phyloP scores from a whole-genome alignment of 2,329 filamentous ascomycete species.

The Trichoderma harzianum region DNA sequence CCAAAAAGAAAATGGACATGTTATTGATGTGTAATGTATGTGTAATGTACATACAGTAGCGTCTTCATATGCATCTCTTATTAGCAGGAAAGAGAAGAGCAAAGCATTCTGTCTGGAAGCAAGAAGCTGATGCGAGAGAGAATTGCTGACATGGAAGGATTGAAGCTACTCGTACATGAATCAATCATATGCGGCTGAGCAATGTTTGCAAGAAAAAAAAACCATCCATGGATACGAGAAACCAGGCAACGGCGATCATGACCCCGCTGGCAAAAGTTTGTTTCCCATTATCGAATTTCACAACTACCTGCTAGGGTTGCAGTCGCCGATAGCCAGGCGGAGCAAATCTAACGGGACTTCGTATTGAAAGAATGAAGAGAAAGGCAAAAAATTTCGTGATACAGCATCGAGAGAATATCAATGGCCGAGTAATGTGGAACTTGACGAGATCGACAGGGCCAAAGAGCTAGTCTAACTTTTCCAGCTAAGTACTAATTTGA shows the following conservation, averaged over 20 bases:
- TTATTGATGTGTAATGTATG: neutral
- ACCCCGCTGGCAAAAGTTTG: neutral
- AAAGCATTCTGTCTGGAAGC: neutral
- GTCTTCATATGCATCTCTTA: neutral
- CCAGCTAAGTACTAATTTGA: neutral
- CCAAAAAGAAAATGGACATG: neutral
- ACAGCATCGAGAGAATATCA: neutral
- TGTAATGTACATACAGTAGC: neutral
- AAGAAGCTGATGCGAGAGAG: neutral
- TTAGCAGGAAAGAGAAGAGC: neutral
- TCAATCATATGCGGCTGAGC: neutral
- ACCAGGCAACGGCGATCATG: neutral
- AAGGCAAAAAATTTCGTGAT: neutral
- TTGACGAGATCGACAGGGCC: slow-evolving; percentile 13
- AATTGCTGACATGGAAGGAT: neutral
- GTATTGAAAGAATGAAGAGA: neutral
- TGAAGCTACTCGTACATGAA: neutral
- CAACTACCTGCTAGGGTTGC: neutral
- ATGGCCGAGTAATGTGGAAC: neutral
- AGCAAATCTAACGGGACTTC: neutral
- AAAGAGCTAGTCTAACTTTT: neutral
- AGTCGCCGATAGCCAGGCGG: neutral
- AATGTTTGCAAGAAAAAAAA: neutral
- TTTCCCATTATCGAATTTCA: neutral
- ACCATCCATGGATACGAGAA: neutral